Evolutionary conservation across 1,284 basidiomycete species (phyloP), one percentile per base, ranked within the genome.

Genomic region (Puccinia triticina): DNA sequence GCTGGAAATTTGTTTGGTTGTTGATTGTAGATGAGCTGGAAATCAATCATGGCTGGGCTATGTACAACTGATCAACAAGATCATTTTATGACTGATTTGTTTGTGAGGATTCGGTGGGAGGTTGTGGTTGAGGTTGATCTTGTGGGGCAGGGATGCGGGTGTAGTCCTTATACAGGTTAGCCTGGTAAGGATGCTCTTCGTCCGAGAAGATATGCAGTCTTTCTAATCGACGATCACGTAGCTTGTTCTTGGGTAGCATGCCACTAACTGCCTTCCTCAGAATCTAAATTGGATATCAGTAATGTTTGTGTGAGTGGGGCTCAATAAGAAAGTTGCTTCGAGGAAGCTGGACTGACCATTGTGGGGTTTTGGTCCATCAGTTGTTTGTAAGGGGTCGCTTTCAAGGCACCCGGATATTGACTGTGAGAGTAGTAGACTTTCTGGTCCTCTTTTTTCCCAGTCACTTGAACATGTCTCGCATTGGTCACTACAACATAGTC

Each of bases 401-500:
- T 97, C 87, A 98, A 88, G 46, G 95, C 96, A 81, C 97, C 96
- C 0, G 96, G 94, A 86, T 90, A 98, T 91, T 95, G 95, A 0
- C 95, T 91, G 87, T 99, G 95, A 85, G 93, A 92, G 77, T 93
- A 89, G 89, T 95, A 99, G 26, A 96, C 87, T 84, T 95, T 90
- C 86, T 98, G 94, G 83, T 94, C 90, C 12, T 91, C 90, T 88
- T 98, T 99, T 85, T 91, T 91, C 34, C 97, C 97, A 0, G 96
- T 95, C 64, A 98, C 93, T 85, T 92, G 91, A 82, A 99, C 90
- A 40, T 92, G 90, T 82, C 91, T 89, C 2, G 95, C 93, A 87
- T 99, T 93, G 29, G 95, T 97, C 12, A 99, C 95, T 32, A 98
- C 91, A 46, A 99, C 95, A 88, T 98, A 99, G 91, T 99, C 97